Evolutionary conservation across 306 rosid species (phyloP).

Genomic region (Cucurbita pepo): DNA sequence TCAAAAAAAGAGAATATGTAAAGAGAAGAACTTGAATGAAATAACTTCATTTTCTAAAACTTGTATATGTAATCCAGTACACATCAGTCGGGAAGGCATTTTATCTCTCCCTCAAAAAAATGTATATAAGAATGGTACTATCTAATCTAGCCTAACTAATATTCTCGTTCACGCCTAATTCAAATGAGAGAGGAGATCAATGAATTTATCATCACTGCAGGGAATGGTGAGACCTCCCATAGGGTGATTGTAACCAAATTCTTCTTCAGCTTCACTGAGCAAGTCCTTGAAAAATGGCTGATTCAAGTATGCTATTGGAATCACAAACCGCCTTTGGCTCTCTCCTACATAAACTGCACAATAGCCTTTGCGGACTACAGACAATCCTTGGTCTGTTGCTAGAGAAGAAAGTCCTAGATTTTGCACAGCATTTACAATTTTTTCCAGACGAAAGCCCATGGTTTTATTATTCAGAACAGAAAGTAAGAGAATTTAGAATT

Average conservation of each 20-base stretch:
- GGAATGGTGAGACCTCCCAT: conserved; percentile 1
- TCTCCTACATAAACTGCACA: background rate
- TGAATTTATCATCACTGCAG: background rate
- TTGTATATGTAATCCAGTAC: background rate
- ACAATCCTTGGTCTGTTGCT: background rate
- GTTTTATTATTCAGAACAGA: background rate
- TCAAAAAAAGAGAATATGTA: background rate
- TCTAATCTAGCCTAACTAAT: background rate
- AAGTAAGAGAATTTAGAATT: background rate
- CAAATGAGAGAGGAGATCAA: background rate
- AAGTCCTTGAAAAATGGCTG: background rate
- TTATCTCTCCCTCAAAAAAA: conserved; percentile 1
- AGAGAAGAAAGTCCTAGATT: background rate
- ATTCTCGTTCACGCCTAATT: background rate
- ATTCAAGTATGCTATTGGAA: background rate
- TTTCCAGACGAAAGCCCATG: background rate
- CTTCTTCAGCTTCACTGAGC: background rate
- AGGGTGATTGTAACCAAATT: background rate
- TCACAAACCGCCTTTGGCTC: background rate
- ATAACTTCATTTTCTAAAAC: background rate
- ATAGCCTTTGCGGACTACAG: background rate
- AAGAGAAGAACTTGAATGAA: background rate
- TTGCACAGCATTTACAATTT: background rate
- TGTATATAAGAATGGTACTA: background rate
- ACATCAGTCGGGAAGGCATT: background rate